These are phyloP conservation scores for Clonostachys chloroleuca DNA, from an alignment of 2,329 filamentous ascomycete species.

Conservation along the genomic window DNA sequence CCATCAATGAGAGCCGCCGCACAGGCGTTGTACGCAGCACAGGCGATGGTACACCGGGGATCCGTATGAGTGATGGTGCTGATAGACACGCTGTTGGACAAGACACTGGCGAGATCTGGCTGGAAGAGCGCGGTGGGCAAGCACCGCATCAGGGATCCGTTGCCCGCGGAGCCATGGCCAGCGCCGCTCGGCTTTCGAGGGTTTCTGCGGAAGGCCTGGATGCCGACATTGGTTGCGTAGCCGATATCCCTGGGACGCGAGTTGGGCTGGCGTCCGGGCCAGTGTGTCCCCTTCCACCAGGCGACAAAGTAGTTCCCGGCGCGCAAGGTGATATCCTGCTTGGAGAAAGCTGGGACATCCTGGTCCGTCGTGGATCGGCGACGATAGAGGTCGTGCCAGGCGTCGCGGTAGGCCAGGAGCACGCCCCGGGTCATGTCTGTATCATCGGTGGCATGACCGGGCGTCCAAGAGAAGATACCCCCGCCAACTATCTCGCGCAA, in stretches of 20 bases:
- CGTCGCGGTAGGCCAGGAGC: constrained; percentile 33
- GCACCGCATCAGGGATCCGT: constrained; percentile 43
- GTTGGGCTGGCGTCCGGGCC: constrained; percentile 40
- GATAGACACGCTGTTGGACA: constrained; percentile 25
- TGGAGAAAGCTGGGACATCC: background rate
- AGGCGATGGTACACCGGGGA: constrained; percentile 23
- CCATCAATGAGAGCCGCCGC: constrained; percentile 22
- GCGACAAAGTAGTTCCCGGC: constrained; percentile 32
- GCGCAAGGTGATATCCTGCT: constrained; percentile 2
- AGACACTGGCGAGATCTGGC: constrained; percentile 11
- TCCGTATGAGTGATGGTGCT: constrained; percentile 35
- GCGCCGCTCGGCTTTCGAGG: constrained; percentile 26
- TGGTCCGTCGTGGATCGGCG: background rate
- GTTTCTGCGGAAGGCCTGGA: constrained; percentile 18
- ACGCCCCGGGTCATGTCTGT: constrained; percentile 41
- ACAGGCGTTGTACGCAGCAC: constrained; percentile 33
- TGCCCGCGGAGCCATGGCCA: constrained; percentile 31
- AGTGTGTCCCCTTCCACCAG: constrained; percentile 31
- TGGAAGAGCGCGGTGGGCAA: constrained; percentile 37
- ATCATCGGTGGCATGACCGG: constrained; percentile 41
- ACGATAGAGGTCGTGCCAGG: background rate
- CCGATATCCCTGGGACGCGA: constrained; percentile 34
- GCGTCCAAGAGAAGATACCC: constrained; percentile 32
- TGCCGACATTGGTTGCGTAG: constrained; percentile 24
- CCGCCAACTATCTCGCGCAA: constrained; percentile 37